Evolutionary conservation across 768 basidiomycete species (phyloP).

Genomic region (Boletellus sp.): DNA sequence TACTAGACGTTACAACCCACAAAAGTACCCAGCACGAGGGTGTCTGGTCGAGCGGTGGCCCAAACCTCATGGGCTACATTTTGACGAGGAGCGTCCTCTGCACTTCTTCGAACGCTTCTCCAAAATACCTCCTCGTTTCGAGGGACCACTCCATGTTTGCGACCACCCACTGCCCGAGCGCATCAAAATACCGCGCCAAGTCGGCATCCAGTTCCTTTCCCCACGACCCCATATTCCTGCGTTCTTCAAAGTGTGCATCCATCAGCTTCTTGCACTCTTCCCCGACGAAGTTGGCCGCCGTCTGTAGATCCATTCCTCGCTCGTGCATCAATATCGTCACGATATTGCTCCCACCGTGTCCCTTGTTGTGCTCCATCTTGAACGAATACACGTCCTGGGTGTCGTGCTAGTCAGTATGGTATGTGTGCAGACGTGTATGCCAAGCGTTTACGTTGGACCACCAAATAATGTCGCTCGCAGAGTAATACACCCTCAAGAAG

Average conservation of each 20-base stretch:
- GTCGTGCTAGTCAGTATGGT: constrained; percentile 4
- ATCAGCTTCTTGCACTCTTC: constrained; percentile 48
- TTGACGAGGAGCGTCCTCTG: constrained; percentile 41
- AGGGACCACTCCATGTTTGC: constrained; percentile 72
- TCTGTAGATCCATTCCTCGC: constrained; percentile 50
- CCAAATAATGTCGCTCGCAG: constrained; percentile 62
- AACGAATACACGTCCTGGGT: constrained; percentile 67
- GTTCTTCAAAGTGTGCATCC: constrained; percentile 45
- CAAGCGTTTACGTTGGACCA: constrained; percentile 59
- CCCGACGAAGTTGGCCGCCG: constrained; percentile 56
- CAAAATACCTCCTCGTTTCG: constrained; percentile 67
- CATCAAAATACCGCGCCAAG: constrained; percentile 51
- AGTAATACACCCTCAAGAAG: constrained; percentile 52
- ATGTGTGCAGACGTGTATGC: background rate
- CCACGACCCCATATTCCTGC: constrained; percentile 47
- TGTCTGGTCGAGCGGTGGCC: background rate
- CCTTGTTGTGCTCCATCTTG: constrained; percentile 68
- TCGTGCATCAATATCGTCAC: constrained; percentile 65
- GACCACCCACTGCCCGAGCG: constrained; percentile 55
- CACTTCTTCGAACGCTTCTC: constrained; percentile 49
- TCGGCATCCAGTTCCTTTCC: constrained; percentile 46
- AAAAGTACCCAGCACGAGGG: background rate
- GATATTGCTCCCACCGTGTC: constrained; percentile 63
- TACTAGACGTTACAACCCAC: constrained; percentile 5
- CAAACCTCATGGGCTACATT: constrained; percentile 1